Evolutionary conservation across 345 rosid genomes (phyloP).

Genomic region (Moricandia arvensis): DNA sequence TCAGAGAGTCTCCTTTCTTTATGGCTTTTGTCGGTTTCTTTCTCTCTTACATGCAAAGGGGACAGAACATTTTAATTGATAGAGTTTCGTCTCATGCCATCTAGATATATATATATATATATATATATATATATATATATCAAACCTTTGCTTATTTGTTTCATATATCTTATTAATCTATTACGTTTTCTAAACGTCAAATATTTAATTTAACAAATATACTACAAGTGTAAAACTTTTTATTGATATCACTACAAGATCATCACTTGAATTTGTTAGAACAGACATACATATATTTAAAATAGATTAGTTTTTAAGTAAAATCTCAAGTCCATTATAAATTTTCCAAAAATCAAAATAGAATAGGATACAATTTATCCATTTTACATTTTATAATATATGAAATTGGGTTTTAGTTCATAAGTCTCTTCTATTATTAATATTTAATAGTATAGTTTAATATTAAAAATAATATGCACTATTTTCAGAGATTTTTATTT

Average conservation of each 20-base stretch:
- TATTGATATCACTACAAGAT: background rate
- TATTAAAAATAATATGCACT: no score
- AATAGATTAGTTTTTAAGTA: background rate
- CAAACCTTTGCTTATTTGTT: background rate
- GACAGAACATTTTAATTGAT: constrained; percentile 27
- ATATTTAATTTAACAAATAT: background rate
- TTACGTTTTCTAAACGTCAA: background rate
- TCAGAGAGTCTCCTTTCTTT: constrained; percentile 30
- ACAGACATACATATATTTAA: background rate
- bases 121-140: background rate
- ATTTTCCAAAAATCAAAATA: background rate
- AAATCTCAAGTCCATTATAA: background rate
- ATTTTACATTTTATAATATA: background rate
- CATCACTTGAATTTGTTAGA: background rate
- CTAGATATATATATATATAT: background rate
- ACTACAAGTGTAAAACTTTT: no score
- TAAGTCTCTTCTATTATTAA: background rate
- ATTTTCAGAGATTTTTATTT: no score
- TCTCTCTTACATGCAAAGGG: constrained; percentile 35
- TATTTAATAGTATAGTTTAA: no score
- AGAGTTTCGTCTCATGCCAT: constrained; percentile 12
- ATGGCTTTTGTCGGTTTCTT: constrained; percentile 34
- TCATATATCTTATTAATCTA: background rate
- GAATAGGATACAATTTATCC: background rate
- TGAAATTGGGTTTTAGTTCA: background rate